These are phyloP conservation scores for Ascoidea rubescens DNA, from an alignment of 805 yeast species.

Conservation along the genomic window DNA sequence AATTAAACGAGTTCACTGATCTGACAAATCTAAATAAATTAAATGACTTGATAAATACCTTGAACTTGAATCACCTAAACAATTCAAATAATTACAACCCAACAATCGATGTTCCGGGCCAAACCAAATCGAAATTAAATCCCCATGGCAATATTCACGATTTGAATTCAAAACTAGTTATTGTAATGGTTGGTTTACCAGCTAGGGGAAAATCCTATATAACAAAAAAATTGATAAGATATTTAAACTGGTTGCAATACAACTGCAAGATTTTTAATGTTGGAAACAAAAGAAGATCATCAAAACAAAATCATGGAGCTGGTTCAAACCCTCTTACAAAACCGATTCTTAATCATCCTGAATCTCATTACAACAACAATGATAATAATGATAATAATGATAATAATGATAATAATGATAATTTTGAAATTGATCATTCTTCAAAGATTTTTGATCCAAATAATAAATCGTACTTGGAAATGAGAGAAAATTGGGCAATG, in stretches of 20 bases:
- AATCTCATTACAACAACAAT: conserved; percentile 1
- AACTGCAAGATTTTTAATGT: conserved; percentile 54
- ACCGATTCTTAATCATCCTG: neutral
- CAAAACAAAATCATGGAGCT: conserved; percentile 26
- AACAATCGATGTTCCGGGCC: conserved; percentile 85
- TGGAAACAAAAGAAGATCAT: conserved; percentile 50
- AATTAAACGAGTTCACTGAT: too few species aligned
- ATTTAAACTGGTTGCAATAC: conserved; percentile 52
- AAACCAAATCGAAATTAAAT: conserved; percentile 63
- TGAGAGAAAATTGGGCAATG: conserved; percentile 31
- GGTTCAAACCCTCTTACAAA: conserved; percentile 4
- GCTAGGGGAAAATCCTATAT: conserved; percentile 63
- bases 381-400: neutral
- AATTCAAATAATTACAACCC: conserved; percentile 15
- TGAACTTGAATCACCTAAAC: too few species aligned
- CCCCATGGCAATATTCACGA: conserved; percentile 53
- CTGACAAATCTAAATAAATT: too few species aligned
- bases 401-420: conserved; percentile 9
- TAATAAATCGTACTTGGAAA: conserved; percentile 20
- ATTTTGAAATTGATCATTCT: conserved; percentile 16
- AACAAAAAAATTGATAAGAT: conserved; percentile 48
- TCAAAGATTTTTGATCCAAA: conserved; percentile 26
- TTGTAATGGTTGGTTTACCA: conserved; percentile 63
- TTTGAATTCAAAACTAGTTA: conserved; percentile 31
- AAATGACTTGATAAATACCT: too few species aligned